A percentile compares a stretch with the other conserved stretches of the same genome.
phyloP scores from a whole-genome alignment of 2,329 filamentous ascomycete species.

The Fusarium heterosporum region DNA sequence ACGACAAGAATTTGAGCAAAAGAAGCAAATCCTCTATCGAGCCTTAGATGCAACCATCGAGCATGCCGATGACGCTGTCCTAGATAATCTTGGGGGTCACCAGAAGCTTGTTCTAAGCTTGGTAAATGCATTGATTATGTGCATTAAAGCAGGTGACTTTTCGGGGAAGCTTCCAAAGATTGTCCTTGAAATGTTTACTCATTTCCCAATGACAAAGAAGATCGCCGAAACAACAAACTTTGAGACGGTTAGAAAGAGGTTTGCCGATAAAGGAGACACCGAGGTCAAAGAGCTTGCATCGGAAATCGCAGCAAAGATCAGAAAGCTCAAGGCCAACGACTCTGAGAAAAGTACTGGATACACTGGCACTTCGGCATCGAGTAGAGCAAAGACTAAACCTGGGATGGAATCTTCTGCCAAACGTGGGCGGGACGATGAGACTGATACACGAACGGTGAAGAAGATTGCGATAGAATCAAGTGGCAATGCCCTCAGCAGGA shows the following conservation, averaged over 20 bases:
- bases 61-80: constrained; percentile 65
- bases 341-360: constrained; percentile 53
- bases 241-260: constrained; percentile 70
- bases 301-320: constrained; percentile 64
- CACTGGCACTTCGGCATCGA: constrained; percentile 55
- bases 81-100: constrained; percentile 69
- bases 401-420: constrained; percentile 50
- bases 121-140: constrained; percentile 65
- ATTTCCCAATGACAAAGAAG: constrained; percentile 70
- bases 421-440: constrained; percentile 56
- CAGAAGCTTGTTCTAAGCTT: constrained; percentile 67
- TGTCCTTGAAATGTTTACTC: constrained; percentile 69
- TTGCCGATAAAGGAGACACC: constrained; percentile 73
- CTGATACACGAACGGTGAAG: constrained; percentile 55
- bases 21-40: constrained; percentile 62
- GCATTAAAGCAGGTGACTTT: constrained; percentile 64
- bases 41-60: constrained; percentile 66
- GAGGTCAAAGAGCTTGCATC: constrained; percentile 72
- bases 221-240: constrained; percentile 75
- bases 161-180: constrained; percentile 66
- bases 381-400: constrained; percentile 53
- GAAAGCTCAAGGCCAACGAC: constrained; percentile 55
- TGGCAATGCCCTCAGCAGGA: constrained; percentile 54
- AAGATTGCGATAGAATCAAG: constrained; percentile 58
- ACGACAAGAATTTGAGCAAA: constrained; percentile 57